These are phyloP conservation scores for Rosa rugosa DNA, from an alignment of 306 rosid genomes.

Conservation along the genomic window DNA sequence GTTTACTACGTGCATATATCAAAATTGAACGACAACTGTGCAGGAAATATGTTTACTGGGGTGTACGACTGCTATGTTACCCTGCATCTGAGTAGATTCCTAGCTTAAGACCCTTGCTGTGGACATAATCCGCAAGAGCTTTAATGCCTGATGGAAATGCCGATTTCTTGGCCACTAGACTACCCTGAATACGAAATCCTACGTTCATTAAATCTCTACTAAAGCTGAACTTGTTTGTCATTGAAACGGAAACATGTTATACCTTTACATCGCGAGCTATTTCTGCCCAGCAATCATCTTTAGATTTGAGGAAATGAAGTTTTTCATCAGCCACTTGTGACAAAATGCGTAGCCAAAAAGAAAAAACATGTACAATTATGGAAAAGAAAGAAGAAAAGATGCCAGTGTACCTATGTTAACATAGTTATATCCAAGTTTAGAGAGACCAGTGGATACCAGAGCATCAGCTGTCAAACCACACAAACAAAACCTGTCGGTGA, in stretches of 20 bases:
- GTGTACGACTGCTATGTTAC: constrained; percentile 29
- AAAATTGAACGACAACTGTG: neutral
- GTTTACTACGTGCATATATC: neutral
- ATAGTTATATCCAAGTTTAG: constrained; percentile 86
- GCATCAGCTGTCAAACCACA: constrained; percentile 78
- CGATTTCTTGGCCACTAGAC: constrained; percentile 69
- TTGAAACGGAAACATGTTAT: constrained; percentile 15
- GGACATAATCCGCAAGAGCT: constrained; percentile 90
- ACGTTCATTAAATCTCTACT: neutral
- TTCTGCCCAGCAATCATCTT: constrained; percentile 99
- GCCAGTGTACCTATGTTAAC: constrained; percentile 70
- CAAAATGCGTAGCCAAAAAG: neutral
- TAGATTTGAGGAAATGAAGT: constrained; percentile 9
- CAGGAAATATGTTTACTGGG: neutral
- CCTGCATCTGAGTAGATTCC: constrained; percentile 99
- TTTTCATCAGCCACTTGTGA: neutral
- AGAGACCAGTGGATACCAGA: constrained; percentile 75
- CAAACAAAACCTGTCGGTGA: constrained; percentile 5
- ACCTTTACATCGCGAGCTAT: constrained; percentile 65
- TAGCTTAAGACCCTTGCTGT: constrained; percentile 86
- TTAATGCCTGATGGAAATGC: constrained; percentile 91
- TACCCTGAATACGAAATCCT: constrained; percentile 45
- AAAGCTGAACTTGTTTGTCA: neutral
- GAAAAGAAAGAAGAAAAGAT: neutral
- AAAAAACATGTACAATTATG: too few species aligned